Base-by-base conservation (phyloP, 345 rosid species). In the Boechera stricta region DNA sequence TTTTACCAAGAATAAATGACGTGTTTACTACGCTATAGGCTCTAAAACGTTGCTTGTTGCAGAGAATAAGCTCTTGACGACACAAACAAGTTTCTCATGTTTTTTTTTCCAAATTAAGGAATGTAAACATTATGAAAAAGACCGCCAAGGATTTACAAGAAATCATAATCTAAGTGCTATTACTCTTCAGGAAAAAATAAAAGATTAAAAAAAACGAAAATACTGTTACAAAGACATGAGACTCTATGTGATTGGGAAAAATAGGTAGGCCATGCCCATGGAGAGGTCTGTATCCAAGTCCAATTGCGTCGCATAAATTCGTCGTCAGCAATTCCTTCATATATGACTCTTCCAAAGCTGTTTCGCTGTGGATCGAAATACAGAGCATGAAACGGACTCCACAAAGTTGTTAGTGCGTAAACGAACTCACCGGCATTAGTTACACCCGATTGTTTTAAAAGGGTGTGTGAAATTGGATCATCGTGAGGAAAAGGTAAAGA, bases 31-130 rank as follows among this genome's bases (percentile, higher is more conserved):
- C 49, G 45, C 18, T 47, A 44, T 44, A 15, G 55, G 65, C 56
- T 65, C 7, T 36, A 3, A 45, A 32, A 29, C 13, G 63, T 73
- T 73, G 18, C 55, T 31, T 53, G 52, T 64, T 73, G 33, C 77
- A 18, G 38, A 65, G 64, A 64, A 51, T 6, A 56, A 56, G 42
- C 31, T 29, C n/a, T 5, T 5, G 28, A 16, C 5, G 54, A 55
- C 28, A 52, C 21, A 49, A 10, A 16, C 21, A 7, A 10, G 32
- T 66, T 44, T 15, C 13, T 29, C 0, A 44, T 45, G 49, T 31
- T 1, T 54, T 15, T 6, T 29, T 28, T 29, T 5, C 5, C 16
- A 13, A 44, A 13, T 5, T 44, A 13, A 5, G 5, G 16, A 44
- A 44, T 44, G 48, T 13, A 44, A 44, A 13, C 16, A 4, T 42